phyloP scores from a whole-genome alignment of 768 basidiomycete genomes.

The Mycena polygramma region DNA sequence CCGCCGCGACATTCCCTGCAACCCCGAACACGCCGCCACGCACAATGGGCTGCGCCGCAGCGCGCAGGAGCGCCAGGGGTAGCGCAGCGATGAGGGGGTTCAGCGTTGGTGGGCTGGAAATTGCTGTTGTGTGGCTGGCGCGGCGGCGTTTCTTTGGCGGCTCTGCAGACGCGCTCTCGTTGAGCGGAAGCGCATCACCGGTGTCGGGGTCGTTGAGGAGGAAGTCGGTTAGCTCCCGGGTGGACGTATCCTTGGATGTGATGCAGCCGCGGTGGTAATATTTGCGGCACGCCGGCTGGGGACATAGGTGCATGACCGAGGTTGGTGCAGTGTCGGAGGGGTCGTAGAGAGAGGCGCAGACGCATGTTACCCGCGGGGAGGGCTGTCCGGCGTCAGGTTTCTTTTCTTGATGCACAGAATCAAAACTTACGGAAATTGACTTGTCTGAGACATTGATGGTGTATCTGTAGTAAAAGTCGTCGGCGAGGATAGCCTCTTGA shows the following conservation, averaged over 20 bases:
- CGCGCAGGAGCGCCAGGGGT: slow-evolving; percentile 53
- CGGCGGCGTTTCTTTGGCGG: slow-evolving; percentile 31
- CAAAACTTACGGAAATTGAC: slow-evolving; percentile 51
- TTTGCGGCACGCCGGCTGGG: slow-evolving; percentile 60
- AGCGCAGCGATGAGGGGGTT: slow-evolving; percentile 41
- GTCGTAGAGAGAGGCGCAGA: slow-evolving; percentile 62
- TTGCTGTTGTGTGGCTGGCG: slow-evolving; percentile 14
- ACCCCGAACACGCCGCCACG: slow-evolving; percentile 61
- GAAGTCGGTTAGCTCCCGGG: slow-evolving; percentile 32
- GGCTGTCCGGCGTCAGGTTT: slow-evolving; percentile 49
- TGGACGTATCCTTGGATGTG: slow-evolving; percentile 35
- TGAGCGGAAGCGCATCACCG: slow-evolving; percentile 5
- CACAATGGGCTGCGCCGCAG: slow-evolving; percentile 68
- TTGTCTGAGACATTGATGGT: slow-evolving; percentile 50
- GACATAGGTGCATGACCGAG: slow-evolving; percentile 68
- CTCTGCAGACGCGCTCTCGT: slow-evolving; percentile 10
- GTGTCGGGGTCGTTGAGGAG: slow-evolving; percentile 33
- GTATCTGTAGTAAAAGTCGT: slow-evolving; percentile 64
- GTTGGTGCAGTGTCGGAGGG: slow-evolving; percentile 49
- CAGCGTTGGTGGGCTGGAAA: slow-evolving; percentile 2
- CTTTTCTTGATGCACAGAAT: neutral
- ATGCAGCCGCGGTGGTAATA: slow-evolving; percentile 67
- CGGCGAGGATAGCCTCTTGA: slow-evolving; percentile 54
- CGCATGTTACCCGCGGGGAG: slow-evolving; percentile 56
- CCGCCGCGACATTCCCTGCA: slow-evolving; percentile 63